These are phyloP conservation scores for Ascochyta viciae-villosae DNA, from an alignment of 2,329 filamentous ascomycete genomes.

Conservation along the genomic window DNA sequence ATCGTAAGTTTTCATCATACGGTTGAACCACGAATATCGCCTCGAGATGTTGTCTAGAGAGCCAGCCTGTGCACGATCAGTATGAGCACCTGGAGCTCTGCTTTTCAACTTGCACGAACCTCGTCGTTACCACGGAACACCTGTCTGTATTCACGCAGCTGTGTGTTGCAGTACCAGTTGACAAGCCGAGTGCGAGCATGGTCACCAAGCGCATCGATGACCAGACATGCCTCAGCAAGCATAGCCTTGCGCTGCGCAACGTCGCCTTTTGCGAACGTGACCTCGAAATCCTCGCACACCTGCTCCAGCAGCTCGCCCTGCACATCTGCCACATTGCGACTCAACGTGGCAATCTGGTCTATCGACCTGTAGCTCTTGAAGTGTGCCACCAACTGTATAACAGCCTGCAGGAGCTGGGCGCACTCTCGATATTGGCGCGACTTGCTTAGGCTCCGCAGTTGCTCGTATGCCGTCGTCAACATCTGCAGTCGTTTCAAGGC, in stretches of 20 bases:
- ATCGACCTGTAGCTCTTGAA: constrained; percentile 98
- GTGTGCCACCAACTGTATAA: constrained; percentile 96
- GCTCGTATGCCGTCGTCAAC: constrained; percentile 98
- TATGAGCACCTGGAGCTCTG: background rate
- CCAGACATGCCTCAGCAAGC: constrained; percentile 85
- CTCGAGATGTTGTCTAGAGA: constrained; percentile 95
- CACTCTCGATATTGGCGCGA: constrained; percentile 94
- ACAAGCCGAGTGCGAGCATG: constrained; percentile 80
- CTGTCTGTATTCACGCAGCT: constrained; percentile 92
- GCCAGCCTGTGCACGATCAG: constrained; percentile 64
- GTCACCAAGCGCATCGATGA: constrained; percentile 94
- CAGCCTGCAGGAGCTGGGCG: constrained; percentile 89
- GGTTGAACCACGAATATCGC: constrained; percentile 94
- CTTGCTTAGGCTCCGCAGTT: constrained; percentile 82
- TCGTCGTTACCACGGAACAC: constrained; percentile 97
- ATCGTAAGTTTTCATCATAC: constrained; percentile 94
- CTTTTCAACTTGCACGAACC: constrained; percentile 27
- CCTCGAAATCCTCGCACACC: constrained; percentile 98
- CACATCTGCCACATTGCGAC: constrained; percentile 89
- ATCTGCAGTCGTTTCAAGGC: constrained; percentile 96
- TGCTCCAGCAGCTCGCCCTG: constrained; percentile 94
- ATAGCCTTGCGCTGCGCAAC: constrained; percentile 72
- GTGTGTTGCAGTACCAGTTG: constrained; percentile 98
- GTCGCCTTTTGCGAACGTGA: constrained; percentile 90
- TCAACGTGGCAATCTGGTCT: constrained; percentile 94